Evolutionary conservation across 805 yeast genomes (phyloP), one percentile per base, ranked within the genome.

Genomic region (Yamadazyma insecticola): DNA sequence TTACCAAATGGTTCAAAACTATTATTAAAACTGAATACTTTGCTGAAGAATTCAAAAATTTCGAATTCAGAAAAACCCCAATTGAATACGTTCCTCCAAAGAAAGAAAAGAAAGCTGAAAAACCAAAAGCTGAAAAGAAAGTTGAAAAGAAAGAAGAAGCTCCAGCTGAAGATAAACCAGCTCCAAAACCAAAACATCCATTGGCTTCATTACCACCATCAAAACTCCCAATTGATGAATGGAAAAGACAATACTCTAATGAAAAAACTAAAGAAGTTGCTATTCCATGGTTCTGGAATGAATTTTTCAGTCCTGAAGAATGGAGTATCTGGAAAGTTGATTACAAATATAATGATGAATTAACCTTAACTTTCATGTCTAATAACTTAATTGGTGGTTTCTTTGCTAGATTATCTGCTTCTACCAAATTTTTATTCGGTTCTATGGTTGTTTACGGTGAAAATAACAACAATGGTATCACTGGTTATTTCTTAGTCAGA

Each of bases 331-430:
- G 87, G 87, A 86, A 75, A 75, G 95, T 89, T 53, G 94, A 78
- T 60, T 90, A 83, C 89, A 88, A 85, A 77, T 90, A 92, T 76
- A 89, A 92, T 68, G 97, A 90, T 52, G 98, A 90, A 75, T 78
- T 90, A 66, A 90, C 97, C 49, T 70, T 84, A 67, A 84, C 96
- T 47, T 90, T 90, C 76, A 92, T 92, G 97, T 86, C 97, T 52
- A 88, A 88, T 82, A 90, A 90, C 80, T 78, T 87, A 67, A 73
- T 92, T 57, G 97, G 97, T 60, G 97, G 97, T 58, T 90, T 90
- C 83, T 85, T 90, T 81, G 80, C 79, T 84, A 85, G 98, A 74
- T 77, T 90, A 56, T 60, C 78, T 39, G 97, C 78, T 46, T 90
- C 97, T 44, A 74, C 85, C 71, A 90, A 90, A 72, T 90, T 79